Evolutionary conservation across 78 protist species (phyloP).

Genomic region (Monocercomonoides exilis): DNA sequence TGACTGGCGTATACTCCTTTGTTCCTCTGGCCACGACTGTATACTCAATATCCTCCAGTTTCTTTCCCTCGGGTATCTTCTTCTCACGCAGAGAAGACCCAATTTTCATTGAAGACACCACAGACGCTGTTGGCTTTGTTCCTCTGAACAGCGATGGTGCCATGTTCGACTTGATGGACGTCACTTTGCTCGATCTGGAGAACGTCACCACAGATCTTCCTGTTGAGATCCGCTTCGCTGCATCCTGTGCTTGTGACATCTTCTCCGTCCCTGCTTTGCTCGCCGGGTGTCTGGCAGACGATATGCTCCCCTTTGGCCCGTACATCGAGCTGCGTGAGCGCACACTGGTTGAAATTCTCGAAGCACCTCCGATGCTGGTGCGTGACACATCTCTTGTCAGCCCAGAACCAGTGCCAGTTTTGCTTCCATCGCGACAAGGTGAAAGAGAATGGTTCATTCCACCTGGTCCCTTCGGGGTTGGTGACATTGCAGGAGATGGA

Average conservation of each 20-base stretch:
- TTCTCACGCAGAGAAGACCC: not conserved
- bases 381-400: not conserved
- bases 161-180: too few relatives aligned
- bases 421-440: not conserved
- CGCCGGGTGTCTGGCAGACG: too few relatives aligned
- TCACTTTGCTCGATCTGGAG: not conserved
- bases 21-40: not conserved
- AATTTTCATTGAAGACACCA: not conserved
- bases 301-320: too few relatives aligned
- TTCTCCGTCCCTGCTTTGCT: too few relatives aligned
- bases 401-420: not conserved
- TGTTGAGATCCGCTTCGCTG: not conserved
- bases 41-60: not conserved
- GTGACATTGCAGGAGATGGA: not conserved
- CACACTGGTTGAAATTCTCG: not conserved
- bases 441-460: not conserved
- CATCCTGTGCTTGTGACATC: not conserved
- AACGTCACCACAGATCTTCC: not conserved
- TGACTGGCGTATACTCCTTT: not conserved
- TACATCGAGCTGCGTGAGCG: too few relatives aligned
- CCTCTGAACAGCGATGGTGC: too few relatives aligned
- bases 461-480: not conserved
- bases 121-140: not conserved
- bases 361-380: not conserved
- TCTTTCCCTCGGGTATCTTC: not conserved